Percentiles rank a stretch among this genome's conserved stretches.
Conservation (phyloP, 441 rosid genomes). For the Arabidopsis hybrid region DNA sequence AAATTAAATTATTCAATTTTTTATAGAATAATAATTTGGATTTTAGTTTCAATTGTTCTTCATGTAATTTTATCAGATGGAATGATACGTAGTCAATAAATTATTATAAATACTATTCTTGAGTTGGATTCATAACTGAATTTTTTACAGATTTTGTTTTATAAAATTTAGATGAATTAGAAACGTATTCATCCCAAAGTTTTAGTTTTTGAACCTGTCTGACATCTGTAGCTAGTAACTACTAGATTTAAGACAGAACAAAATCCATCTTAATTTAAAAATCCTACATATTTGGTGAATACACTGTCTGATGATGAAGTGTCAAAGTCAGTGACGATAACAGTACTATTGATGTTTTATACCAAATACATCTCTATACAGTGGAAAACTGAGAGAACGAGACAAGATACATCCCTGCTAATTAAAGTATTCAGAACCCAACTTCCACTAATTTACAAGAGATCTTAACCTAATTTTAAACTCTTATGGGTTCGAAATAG, state of each 20-base stretch:
- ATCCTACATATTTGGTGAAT: neutral
- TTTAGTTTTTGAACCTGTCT: too few relatives aligned
- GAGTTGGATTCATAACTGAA: too few relatives aligned
- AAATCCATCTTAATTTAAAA: neutral
- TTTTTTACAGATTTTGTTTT: too few relatives aligned
- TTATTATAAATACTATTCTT: too few relatives aligned
- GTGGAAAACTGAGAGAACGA: neutral
- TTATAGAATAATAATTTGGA: too few relatives aligned
- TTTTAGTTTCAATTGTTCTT: too few relatives aligned
- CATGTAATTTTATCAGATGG: too few relatives aligned
- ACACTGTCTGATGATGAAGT: neutral
- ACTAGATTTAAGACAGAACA: too few relatives aligned
- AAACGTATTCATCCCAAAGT: too few relatives aligned
- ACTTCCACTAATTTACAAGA: slow-evolving; percentile 23
- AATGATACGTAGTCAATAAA: too few relatives aligned
- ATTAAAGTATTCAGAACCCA: neutral
- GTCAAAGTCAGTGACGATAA: neutral
- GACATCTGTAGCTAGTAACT: neutral
- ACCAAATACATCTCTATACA: slow-evolving; percentile 6
- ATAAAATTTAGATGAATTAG: too few relatives aligned
- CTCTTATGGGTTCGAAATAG: slow-evolving; percentile 9
- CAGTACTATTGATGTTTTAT: neutral
- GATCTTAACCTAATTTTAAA: slow-evolving; percentile 13
- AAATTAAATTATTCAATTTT: too few relatives aligned
- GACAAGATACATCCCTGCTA: slow-evolving; percentile 1